Percentiles rank a stretch among this genome's conserved stretches.
Conservation (phyloP, 225 moss, liverwort and hornwort species). For the Marchantia paleacea region DNA sequence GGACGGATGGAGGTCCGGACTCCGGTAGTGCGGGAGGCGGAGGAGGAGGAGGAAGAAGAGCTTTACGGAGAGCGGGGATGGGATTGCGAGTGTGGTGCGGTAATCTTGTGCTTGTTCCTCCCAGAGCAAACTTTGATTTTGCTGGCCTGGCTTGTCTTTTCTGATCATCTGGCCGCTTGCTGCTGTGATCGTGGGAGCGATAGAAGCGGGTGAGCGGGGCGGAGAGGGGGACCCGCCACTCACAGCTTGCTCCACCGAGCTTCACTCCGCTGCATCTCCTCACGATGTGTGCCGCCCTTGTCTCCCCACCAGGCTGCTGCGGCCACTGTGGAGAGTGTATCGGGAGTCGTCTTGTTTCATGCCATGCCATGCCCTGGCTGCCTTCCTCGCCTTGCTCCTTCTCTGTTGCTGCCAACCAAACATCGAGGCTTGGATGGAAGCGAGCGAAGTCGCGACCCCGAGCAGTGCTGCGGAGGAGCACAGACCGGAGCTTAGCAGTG, state of each 20-base stretch:
- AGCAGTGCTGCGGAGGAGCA: background rate
- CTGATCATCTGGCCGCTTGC: conserved; percentile 1
- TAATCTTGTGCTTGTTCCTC: background rate
- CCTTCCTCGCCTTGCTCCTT: background rate
- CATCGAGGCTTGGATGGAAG: background rate
- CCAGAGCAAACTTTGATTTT: background rate
- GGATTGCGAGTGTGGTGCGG: background rate
- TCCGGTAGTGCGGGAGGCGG: background rate
- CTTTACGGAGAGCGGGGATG: no score
- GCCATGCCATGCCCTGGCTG: background rate
- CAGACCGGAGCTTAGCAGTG: background rate
- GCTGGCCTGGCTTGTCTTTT: background rate
- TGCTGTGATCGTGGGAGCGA: background rate
- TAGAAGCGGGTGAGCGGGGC: no score
- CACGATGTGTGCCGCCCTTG: conserved; percentile 23
- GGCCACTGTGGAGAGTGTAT: background rate
- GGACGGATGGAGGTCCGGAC: background rate
- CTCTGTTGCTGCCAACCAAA: conserved; percentile 5
- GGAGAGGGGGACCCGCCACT: background rate
- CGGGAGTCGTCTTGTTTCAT: background rate
- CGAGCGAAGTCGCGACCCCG: background rate
- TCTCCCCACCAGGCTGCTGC: background rate
- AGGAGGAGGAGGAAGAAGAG: no score
- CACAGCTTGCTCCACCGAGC: conserved; percentile 2
- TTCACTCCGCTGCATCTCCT: conserved; percentile 15